Conservation (phyloP, 371 early-diverging fungal species). For the Mortierella polycephala region DNA sequence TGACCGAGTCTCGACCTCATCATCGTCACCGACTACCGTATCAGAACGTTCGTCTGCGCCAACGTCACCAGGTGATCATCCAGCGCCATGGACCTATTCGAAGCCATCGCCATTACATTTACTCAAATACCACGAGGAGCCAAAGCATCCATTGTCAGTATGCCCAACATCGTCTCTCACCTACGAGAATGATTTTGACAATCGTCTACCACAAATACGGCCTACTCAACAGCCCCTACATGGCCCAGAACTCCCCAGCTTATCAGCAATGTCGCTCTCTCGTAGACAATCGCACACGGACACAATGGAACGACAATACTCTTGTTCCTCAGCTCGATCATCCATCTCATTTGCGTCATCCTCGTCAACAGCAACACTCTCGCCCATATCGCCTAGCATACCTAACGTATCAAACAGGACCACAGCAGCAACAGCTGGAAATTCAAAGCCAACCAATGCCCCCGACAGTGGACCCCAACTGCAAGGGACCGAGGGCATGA, state of each 20-base stretch:
- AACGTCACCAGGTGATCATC: constrained; percentile 3
- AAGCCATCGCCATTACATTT: too few relatives aligned
- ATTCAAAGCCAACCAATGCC: background rate
- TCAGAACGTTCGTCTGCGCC: background rate
- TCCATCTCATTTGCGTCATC: background rate
- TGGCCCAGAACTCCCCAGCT: too few relatives aligned
- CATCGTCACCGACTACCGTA: constrained; percentile 5
- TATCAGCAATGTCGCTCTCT: too few relatives aligned
- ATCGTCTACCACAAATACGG: too few relatives aligned
- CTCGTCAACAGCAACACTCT: background rate
- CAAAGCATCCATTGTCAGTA: too few relatives aligned
- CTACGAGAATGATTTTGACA: too few relatives aligned
- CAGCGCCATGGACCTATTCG: too few relatives aligned
- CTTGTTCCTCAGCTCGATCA: background rate
- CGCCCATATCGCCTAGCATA: background rate
- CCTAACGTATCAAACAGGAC: background rate
- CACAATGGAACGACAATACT: background rate
- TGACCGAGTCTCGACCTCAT: constrained; percentile 1
- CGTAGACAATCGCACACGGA: background rate
- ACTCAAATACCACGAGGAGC: background rate
- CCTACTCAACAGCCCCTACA: too few relatives aligned
- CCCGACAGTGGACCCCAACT: background rate
- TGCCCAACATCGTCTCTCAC: too few relatives aligned
- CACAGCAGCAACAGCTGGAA: background rate
- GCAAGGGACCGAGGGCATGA: constrained; percentile 35